Percentiles rank a stretch among this genome's conserved stretches.
Evolutionary conservation across 495 filamentous ascomycete species (phyloP).

Genomic region (Daldinia concentrica): DNA sequence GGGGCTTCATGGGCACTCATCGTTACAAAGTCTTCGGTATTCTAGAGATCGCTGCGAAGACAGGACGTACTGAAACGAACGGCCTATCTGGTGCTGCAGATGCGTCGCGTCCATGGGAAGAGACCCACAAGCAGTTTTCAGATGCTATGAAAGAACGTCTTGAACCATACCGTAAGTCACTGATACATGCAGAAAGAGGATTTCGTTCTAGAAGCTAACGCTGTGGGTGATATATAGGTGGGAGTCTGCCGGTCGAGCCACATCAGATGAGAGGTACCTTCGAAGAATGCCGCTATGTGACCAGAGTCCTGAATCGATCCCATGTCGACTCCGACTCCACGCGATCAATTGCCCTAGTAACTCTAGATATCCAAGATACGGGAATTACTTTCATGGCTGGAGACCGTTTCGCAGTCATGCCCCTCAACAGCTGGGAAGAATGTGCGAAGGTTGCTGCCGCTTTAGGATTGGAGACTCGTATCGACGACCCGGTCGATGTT

Average conservation of each 20-base stretch:
- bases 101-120: constrained; percentile 57
- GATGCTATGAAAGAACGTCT: constrained; percentile 64
- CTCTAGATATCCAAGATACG: constrained; percentile 56
- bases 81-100: constrained; percentile 56
- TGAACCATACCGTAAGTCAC: constrained; percentile 53
- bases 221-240: constrained; percentile 19
- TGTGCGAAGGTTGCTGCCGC: constrained; percentile 59
- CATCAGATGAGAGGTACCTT: constrained; percentile 62
- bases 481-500: constrained; percentile 49
- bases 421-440: constrained; percentile 59
- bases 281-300: constrained; percentile 60
- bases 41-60: constrained; percentile 61
- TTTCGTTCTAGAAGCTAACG: constrained; percentile 4
- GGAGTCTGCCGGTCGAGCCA: constrained; percentile 54
- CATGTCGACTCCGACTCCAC: constrained; percentile 55
- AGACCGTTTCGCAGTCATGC: constrained; percentile 61
- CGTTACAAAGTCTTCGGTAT: constrained; percentile 65
- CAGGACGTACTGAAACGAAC: constrained; percentile 60
- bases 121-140: constrained; percentile 60
- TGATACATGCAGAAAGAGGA: not conserved
- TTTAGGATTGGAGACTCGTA: constrained; percentile 52
- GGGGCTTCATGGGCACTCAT: constrained; percentile 64
- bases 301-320: constrained; percentile 52
- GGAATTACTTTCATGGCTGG: constrained; percentile 61
- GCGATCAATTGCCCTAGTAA: constrained; percentile 57